Percentiles rank a stretch among this genome's conserved stretches.
phyloP scores from a whole-genome alignment of 2,329 filamentous ascomycete species.

The Rutstroemia sydowiana region DNA sequence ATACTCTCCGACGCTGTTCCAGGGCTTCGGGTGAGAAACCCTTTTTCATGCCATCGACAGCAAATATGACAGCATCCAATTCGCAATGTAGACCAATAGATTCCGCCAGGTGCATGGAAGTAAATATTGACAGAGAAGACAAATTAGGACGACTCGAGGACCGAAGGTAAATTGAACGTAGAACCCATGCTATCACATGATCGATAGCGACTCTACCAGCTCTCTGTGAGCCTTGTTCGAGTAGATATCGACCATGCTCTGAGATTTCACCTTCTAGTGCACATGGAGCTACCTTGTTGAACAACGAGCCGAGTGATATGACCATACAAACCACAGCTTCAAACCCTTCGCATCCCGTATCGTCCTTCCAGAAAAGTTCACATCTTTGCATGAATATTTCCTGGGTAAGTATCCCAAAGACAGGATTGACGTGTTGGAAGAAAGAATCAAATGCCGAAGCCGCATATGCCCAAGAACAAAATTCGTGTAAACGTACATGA shows the following conservation, averaged over 20 bases:
- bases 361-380: conserved; percentile 28
- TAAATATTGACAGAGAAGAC: conserved; percentile 24
- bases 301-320: conserved; percentile 30
- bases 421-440: conserved; percentile 26
- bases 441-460: conserved; percentile 28
- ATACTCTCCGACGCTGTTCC: conserved; percentile 16
- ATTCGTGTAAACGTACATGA: conserved; percentile 1
- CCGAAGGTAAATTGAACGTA: conserved; percentile 25
- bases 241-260: conserved; percentile 18
- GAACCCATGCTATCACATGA: conserved; percentile 22
- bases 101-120: conserved; percentile 25
- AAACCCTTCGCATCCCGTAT: conserved; percentile 26
- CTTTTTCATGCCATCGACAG: conserved; percentile 5
- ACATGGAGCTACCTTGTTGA: conserved; percentile 19
- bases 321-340: conserved; percentile 31
- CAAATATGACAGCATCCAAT: conserved; percentile 14
- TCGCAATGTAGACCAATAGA: conserved; percentile 26
- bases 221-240: conserved; percentile 19
- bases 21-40: conserved; percentile 9
- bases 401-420: conserved; percentile 30
- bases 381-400: conserved; percentile 20
- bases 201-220: conserved; percentile 10
- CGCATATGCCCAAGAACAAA: conserved; percentile 8
- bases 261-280: conserved; percentile 24
- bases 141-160: conserved; percentile 22